Evolutionary conservation across 2,329 filamentous ascomycete species (phyloP), one percentile per base, ranked within the genome.

Genomic region (Xylariaceae sp.): DNA sequence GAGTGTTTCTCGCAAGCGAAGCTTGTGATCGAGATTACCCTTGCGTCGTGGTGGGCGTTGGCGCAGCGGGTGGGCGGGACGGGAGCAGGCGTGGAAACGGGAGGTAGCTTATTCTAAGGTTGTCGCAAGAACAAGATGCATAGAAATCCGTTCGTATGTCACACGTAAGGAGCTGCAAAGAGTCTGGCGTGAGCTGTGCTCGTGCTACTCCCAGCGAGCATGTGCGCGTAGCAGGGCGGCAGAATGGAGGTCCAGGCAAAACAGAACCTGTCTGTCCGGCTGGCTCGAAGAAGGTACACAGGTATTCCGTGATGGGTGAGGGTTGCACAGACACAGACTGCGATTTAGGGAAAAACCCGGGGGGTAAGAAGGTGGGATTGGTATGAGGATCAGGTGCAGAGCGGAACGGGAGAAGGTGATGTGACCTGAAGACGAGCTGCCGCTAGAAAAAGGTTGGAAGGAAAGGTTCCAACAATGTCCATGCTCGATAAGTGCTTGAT

Each of bases 111-210:
- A 57, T 45, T 51, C 45, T 11, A 55, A 52, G 44, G 54, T 34
- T 52, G 56, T 63, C 61, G 61, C 58, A 61, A 59, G 17, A 35
- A 37, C 55, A 50, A 39, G 37, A 44, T 51, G 51, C 60, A 60
- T 60, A 37, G 47, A 60, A 13, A 23, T 34, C 10, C 18, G 3
- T 35, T 17, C 35, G 48, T 15, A 47, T 51, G 30, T 55, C 37
- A 50, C n/a, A 56, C 51, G 30, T 18, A 51, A 9, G 11, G 23
- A 18, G 49, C 49, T 34, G 34, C 15, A 10, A 35, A 9, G 49
- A 51, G 49, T n/a, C 49, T 51, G 23, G 49, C 49, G 13, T 34
- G 23, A 51, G 49, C 34, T 51, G 49, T 49, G 49, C 39, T 35
- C 34, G n/a, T 30, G 35, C 50, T 39, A 23, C 50, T 39, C 18